phyloP scores from a whole-genome alignment of 208 protist genomes.

The Sergeia podlipaevii region DNA sequence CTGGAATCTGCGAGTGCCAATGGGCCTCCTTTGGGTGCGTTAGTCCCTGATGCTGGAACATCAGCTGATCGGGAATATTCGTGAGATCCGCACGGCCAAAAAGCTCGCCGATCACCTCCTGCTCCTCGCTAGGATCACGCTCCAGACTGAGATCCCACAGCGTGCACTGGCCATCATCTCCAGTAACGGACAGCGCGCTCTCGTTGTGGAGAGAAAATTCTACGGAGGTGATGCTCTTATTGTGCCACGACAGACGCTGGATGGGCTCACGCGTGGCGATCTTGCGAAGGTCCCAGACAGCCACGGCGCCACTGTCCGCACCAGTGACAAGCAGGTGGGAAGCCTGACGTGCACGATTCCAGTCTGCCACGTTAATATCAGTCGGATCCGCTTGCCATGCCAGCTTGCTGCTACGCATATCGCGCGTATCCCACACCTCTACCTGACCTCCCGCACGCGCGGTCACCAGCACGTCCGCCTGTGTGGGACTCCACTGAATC shows the following conservation, averaged over 20 bases:
- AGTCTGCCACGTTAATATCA: constrained; percentile 98
- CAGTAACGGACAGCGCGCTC: constrained; percentile 93
- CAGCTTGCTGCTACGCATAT: constrained; percentile 74
- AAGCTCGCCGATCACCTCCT: constrained; percentile 72
- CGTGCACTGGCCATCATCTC: constrained; percentile 93
- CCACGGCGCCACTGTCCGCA: constrained; percentile 95
- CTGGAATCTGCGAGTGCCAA: constrained; percentile 97
- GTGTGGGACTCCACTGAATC: constrained; percentile 95
- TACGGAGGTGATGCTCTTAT: constrained; percentile 94
- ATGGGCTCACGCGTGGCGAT: constrained; percentile 62
- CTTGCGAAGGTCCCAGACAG: constrained; percentile 96
- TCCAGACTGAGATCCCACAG: constrained; percentile 98
- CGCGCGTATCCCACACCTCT: constrained; percentile 92
- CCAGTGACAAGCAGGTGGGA: constrained; percentile 96
- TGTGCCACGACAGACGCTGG: constrained; percentile 91
- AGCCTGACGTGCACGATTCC: constrained; percentile 89
- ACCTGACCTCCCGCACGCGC: constrained; percentile 75
- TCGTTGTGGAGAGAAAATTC: constrained; percentile 97
- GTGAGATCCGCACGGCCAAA: constrained; percentile 77
- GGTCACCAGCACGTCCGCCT: constrained; percentile 87
- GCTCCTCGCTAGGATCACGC: constrained; percentile 92
- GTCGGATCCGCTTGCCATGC: constrained; percentile 72
- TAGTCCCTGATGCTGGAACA: constrained; percentile 98
- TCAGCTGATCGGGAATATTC: constrained; percentile 93
- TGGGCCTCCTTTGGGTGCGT: constrained; percentile 97